Percentiles rank a stretch among this genome's conserved stretches.
Conservation (phyloP, 495 filamentous ascomycete species). For the Poronia punctata region DNA sequence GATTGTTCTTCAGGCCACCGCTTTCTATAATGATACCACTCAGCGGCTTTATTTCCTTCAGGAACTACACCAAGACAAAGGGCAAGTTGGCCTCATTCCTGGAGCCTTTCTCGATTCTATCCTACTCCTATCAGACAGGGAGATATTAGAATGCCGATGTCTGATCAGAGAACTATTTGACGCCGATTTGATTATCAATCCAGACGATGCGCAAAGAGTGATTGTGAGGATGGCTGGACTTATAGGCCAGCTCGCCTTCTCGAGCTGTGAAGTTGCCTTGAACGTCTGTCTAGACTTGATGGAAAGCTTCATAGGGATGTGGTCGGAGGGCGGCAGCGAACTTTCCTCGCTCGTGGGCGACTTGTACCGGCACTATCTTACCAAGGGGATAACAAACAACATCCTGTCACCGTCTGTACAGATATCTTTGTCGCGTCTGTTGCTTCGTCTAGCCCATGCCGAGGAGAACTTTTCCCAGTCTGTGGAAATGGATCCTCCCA, state of each 20-base stretch:
- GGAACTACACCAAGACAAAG: constrained; percentile 27
- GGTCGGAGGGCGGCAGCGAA: constrained; percentile 49
- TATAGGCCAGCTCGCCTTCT: constrained; percentile 55
- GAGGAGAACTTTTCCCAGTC: constrained; percentile 55
- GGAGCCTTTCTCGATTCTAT: constrained; percentile 52
- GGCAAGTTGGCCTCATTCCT: constrained; percentile 29
- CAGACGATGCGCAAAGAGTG: constrained; percentile 36
- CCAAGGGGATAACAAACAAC: constrained; percentile 51
- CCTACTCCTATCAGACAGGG: constrained; percentile 47
- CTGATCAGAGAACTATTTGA: constrained; percentile 45
- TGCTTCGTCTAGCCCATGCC: constrained; percentile 58
- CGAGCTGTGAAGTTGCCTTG: constrained; percentile 71
- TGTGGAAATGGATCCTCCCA: constrained; percentile 54
- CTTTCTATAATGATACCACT: constrained; percentile 40
- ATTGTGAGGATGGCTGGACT: constrained; percentile 46
- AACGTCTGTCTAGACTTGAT: constrained; percentile 64
- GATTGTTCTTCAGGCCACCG: constrained; percentile 37
- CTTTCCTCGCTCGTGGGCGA: constrained; percentile 58
- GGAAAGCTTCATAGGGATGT: constrained; percentile 55
- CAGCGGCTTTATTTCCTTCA: constrained; percentile 35
- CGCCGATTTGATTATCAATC: constrained; percentile 35
- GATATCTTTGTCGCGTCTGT: constrained; percentile 55
- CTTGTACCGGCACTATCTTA: constrained; percentile 75
- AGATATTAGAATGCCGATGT: constrained; percentile 50
- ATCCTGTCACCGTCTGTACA: constrained; percentile 63